These are phyloP conservation scores for Populus alba DNA, from an alignment of 345 rosid species.

Conservation along the genomic window DNA sequence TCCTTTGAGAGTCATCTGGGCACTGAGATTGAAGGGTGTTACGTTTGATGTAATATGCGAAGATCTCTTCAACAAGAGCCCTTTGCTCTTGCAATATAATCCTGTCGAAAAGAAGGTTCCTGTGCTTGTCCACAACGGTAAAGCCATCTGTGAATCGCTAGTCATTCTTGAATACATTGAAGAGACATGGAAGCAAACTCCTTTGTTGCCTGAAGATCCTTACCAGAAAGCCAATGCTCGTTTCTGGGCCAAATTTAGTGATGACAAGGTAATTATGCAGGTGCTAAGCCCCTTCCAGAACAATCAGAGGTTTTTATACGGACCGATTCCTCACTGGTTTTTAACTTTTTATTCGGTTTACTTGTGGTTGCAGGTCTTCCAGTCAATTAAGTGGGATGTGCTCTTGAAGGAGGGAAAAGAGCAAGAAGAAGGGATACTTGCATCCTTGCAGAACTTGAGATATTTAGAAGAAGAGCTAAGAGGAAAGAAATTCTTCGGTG, in stretches of 20 bases:
- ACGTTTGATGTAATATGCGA: background rate
- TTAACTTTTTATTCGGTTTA: background rate
- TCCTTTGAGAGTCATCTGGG: background rate
- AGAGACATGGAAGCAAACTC: conserved; percentile 9
- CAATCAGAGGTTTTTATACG: background rate
- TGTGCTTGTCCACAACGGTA: conserved; percentile 1
- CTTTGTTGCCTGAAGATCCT: conserved; percentile 10
- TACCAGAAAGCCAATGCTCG: background rate
- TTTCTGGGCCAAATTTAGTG: conserved; percentile 8
- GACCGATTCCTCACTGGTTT: background rate
- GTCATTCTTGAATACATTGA: conserved; percentile 10
- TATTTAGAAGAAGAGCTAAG: conserved; percentile 9
- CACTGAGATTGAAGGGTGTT: conserved; percentile 1
- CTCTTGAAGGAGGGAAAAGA: background rate
- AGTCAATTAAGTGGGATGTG: background rate
- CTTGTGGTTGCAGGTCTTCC: background rate
- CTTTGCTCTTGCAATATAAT: background rate
- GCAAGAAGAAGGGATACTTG: background rate
- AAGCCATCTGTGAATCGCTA: conserved; percentile 1
- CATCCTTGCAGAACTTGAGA: background rate
- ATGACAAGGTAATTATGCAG: conserved; percentile 1
- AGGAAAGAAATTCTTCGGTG: conserved; percentile 11
- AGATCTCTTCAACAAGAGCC: conserved; percentile 1
- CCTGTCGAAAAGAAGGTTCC: background rate
- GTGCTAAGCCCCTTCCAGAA: background rate